Conservation (phyloP, 169 alveolate genomes). For the Plasmodium gonderi region DNA sequence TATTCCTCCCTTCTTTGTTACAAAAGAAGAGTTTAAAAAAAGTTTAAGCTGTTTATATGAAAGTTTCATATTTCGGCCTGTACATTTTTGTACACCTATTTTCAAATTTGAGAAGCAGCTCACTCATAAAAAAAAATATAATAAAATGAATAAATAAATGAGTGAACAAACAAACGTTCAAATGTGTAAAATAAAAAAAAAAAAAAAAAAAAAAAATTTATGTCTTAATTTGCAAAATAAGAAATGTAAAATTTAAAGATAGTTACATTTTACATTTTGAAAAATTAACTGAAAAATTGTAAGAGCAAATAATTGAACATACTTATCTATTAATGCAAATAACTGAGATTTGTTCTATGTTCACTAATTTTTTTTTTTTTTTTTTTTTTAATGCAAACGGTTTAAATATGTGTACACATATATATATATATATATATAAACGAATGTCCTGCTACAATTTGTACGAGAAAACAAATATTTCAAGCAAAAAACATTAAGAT, state of each 20-base stretch:
- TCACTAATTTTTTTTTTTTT: neutral
- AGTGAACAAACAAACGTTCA: neutral
- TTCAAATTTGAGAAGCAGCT: neutral
- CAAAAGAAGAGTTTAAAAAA: neutral
- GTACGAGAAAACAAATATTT: neutral
- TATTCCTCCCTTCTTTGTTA: too few relatives aligned
- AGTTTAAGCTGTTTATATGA: neutral
- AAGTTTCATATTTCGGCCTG: neutral
- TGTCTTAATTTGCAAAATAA: neutral
- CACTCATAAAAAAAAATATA: neutral
- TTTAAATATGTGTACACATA: neutral
- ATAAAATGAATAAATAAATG: neutral
- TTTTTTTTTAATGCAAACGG: neutral
- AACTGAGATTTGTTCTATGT: neutral
- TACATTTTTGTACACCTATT: neutral
- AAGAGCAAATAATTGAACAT: neutral
- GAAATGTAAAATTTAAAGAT: conserved; percentile 14
- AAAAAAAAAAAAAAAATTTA: too few relatives aligned
- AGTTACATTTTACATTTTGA: neutral
- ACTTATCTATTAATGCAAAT: neutral
- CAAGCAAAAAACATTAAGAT: neutral
- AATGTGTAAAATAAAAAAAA: too few relatives aligned
- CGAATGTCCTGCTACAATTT: neutral
- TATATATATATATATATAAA: neutral
- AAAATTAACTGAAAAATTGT: conserved; percentile 2